phyloP scores from a whole-genome alignment of 805 yeast species.

The Helenozyma rhizophorensis region DNA sequence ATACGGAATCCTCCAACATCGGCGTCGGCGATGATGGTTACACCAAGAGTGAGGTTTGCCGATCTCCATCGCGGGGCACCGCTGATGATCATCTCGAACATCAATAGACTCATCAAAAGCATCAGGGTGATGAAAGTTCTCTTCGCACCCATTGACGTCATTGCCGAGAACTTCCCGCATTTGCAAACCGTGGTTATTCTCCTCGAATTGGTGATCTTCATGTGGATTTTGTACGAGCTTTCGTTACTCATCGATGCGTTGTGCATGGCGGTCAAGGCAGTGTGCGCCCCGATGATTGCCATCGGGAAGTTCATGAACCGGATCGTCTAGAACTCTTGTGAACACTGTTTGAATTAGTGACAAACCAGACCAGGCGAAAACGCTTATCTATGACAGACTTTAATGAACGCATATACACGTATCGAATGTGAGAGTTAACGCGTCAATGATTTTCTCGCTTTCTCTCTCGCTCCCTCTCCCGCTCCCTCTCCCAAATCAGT shows the following conservation, averaged over 20 bases:
- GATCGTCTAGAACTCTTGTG: slow-evolving; percentile 22
- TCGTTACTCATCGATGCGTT: slow-evolving; percentile 39
- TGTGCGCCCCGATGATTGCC: slow-evolving; percentile 45
- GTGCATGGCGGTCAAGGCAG: slow-evolving; percentile 41
- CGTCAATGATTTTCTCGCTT: too few species aligned
- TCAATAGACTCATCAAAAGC: slow-evolving; percentile 30
- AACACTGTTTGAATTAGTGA: background rate
- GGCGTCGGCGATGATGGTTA: background rate
- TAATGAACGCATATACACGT: too few species aligned
- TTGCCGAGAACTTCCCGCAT: slow-evolving; percentile 33
- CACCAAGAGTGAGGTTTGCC: background rate
- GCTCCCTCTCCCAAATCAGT: too few species aligned
- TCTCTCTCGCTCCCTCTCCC: too few species aligned
- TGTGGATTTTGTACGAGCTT: slow-evolving; percentile 40
- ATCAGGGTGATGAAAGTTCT: slow-evolving; percentile 32
- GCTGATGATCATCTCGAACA: slow-evolving; percentile 15
- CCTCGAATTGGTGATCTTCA: slow-evolving; percentile 32
- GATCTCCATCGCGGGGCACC: slow-evolving; percentile 4
- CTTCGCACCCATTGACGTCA: slow-evolving; percentile 38
- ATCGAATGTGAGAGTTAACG: too few species aligned
- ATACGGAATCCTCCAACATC: slow-evolving; percentile 19
- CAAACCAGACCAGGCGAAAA: too few species aligned
- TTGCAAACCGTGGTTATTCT: slow-evolving; percentile 38
- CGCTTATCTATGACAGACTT: too few species aligned
- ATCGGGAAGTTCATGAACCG: slow-evolving; percentile 41